These are phyloP conservation scores for Elongisporangium anandrum DNA, from an alignment of 352 stramenopile species.

Conservation along the genomic window DNA sequence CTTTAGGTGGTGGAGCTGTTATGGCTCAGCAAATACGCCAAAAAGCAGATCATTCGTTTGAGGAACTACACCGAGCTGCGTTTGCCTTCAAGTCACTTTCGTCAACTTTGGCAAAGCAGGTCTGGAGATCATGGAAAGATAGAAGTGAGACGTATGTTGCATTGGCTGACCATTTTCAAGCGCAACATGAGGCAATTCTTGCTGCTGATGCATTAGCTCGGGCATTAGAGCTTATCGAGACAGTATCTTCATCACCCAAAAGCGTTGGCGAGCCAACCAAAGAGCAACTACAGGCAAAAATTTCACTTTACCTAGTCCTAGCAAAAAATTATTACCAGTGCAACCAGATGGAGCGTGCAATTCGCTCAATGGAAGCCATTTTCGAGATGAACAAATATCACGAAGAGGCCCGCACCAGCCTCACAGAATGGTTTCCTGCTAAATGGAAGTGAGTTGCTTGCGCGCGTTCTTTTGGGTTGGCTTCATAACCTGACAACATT, in stretches of 20 bases:
- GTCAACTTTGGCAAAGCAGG: constrained; percentile 7
- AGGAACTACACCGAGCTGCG: constrained; percentile 38
- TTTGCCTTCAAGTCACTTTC: constrained; percentile 3
- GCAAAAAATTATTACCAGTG: constrained; percentile 59
- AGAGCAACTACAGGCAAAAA: constrained; percentile 19
- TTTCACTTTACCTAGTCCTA: constrained; percentile 52
- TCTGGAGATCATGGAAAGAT: constrained; percentile 31
- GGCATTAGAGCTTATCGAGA: constrained; percentile 46
- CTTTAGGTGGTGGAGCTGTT: constrained; percentile 1
- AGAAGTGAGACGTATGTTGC: constrained; percentile 39
- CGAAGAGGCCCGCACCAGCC: constrained; percentile 42
- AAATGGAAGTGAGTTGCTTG: constrained; percentile 62
- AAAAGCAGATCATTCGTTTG: constrained; percentile 34
- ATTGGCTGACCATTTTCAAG: constrained; percentile 47
- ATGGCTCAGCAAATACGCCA: constrained; percentile 3
- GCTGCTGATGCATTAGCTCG: constrained; percentile 45
- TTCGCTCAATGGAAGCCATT: constrained; percentile 63
- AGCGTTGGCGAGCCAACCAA: constrained; percentile 2
- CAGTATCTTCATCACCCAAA: not conserved
- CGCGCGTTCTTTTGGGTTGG: not conserved
- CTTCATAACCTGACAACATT: constrained; percentile 2
- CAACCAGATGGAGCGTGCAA: constrained; percentile 77
- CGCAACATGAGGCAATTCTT: constrained; percentile 33
- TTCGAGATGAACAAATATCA: constrained; percentile 55
- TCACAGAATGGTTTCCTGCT: constrained; percentile 56